Base-by-base conservation (phyloP, 306 rosid species). In the Adenanthera pavonina region DNA sequence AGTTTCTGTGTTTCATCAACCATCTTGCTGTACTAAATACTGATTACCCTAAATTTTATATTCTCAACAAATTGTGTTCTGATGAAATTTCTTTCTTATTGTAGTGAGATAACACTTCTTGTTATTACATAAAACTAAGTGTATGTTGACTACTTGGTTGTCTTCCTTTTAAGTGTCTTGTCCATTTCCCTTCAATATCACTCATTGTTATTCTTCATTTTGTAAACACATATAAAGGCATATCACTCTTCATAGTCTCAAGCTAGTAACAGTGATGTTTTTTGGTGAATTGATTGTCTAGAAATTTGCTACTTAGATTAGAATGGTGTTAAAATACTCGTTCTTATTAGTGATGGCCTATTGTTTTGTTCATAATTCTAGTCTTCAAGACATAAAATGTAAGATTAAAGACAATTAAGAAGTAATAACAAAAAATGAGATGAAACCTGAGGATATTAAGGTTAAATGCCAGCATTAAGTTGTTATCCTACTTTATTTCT, bases 51-150 rank as follows among this genome's bases (percentile, higher is more conserved):
- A 19, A 35, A 5, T 33, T 64, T 51, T n/a, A 52, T 19, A 66
- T 78, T 67, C 33, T 36, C 10, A 11, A 13, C 30, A 14, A 40
- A 81, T 46, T 53, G n/a, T 53, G 41, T 65, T 54, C 74, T 53
- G 47, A 78, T 54, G 54, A 65, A 72, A 44, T 73, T 43, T 41
- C 51, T 13, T 73, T 73, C 17, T 57, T 41, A 25, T 53, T 66
- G 80, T 61, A 73, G 43, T 60, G 34, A 52, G 86, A 52, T 53
- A 62, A 64, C 52, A n/a, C 52, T 67, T 78, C 40, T 73, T 34
- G 75, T 59, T 62, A 15, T 73, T 65, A 38, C 57, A 56, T 36
- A 13, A 12, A 64, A 66, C 68, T 17, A 56, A 43, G 72, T 69
- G 17, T 48, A 64, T 47, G 72, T 73, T 35, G 56, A 46, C 36